A percentile compares a stretch with the other conserved stretches of the same genome.
Evolutionary conservation across 768 basidiomycete genomes (phyloP).

Genomic region (Lactifluus rugatus): DNA sequence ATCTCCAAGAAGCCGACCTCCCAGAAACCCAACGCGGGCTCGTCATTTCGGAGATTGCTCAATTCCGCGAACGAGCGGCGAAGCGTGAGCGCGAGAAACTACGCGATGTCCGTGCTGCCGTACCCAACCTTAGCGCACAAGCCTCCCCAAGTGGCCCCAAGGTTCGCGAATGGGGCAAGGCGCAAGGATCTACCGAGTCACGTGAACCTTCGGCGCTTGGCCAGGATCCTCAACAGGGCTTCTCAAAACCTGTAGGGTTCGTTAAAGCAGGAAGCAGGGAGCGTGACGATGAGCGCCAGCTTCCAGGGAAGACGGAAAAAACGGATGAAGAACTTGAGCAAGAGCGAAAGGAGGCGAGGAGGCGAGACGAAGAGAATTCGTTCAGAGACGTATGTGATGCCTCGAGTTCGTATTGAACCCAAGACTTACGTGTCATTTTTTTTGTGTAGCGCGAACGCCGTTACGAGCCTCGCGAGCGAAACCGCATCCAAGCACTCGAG

Average conservation of each 20-base stretch:
- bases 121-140: constrained; percentile 33
- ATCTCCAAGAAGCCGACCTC: constrained; percentile 91
- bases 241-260: constrained; percentile 73
- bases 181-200: constrained; percentile 29
- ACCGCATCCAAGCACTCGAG: constrained; percentile 68
- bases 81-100: constrained; percentile 86
- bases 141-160: constrained; percentile 54
- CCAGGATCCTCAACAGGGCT: constrained; percentile 44
- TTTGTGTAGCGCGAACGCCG: constrained; percentile 70
- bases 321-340: constrained; percentile 86
- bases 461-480: constrained; percentile 85
- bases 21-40: constrained; percentile 89
- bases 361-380: constrained; percentile 73
- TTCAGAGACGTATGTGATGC: constrained; percentile 67
- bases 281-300: constrained; percentile 28
- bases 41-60: constrained; percentile 92
- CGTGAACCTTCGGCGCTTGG: constrained; percentile 22
- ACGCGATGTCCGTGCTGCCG: constrained; percentile 59
- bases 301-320: constrained; percentile 36
- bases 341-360: constrained; percentile 64
- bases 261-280: constrained; percentile 55
- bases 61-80: constrained; percentile 89
- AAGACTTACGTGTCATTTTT: background rate
- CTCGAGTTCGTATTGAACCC: background rate
- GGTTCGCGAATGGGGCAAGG: constrained; percentile 70